Percentiles rank a stretch among this genome's conserved stretches.
phyloP scores from a whole-genome alignment of 2,329 filamentous ascomycete genomes.

The Parascedosporium putredinis region DNA sequence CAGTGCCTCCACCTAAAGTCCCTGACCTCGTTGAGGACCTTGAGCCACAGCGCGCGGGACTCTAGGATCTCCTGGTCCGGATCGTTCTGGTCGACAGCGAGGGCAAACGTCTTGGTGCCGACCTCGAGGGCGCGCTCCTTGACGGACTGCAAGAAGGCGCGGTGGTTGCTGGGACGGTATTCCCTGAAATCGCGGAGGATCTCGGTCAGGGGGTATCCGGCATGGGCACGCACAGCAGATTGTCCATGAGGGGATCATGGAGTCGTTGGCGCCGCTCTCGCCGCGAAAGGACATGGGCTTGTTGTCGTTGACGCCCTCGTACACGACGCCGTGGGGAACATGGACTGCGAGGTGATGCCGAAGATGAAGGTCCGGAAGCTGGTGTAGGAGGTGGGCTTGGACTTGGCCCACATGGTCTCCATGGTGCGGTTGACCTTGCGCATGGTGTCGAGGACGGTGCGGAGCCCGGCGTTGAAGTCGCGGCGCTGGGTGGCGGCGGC shows the following conservation, averaged over 20 bases:
- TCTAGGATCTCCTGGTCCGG: conserved; percentile 32
- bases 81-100: conserved; percentile 21
- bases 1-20: conserved; percentile 79
- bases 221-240: conserved; percentile 78
- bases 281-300: conserved; percentile 75
- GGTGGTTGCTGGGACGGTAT: conserved; percentile 83
- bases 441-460: conserved; percentile 40
- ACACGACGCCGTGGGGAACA: conserved; percentile 91
- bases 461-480: conserved; percentile 54
- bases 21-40: conserved; percentile 62
- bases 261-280: conserved; percentile 89
- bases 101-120: conserved; percentile 48
- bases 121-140: conserved; percentile 35
- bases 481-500: conserved; percentile 29
- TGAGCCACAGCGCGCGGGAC: conserved; percentile 50
- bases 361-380: conserved; percentile 95
- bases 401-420: conserved; percentile 89
- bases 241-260: conserved; percentile 89
- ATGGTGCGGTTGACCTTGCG: conserved; percentile 66
- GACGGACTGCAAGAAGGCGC: conserved; percentile 71
- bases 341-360: conserved; percentile 83
- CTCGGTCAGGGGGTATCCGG: conserved; percentile 79
- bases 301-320: conserved; percentile 66
- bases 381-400: conserved; percentile 72
- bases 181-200: conserved; percentile 82